Percentiles rank a stretch among this genome's conserved stretches.
Evolutionary conservation across 208 protist genomes (phyloP).

Genomic region (Acanthamoeba sp.): DNA sequence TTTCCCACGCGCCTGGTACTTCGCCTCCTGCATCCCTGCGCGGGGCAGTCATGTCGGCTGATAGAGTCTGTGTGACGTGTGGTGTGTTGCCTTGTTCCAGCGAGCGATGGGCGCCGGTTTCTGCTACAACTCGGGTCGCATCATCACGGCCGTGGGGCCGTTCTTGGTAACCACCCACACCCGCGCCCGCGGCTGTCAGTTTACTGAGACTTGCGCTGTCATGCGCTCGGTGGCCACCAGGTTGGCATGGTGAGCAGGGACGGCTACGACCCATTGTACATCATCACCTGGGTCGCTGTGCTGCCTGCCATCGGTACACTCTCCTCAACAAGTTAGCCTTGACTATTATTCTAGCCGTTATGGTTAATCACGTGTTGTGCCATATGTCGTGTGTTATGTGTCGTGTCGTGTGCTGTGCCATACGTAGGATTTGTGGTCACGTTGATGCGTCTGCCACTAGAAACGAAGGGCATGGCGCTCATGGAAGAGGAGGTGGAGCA

Average conservation of each 20-base stretch:
- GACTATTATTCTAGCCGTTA: too few relatives aligned
- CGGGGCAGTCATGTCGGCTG: too few relatives aligned
- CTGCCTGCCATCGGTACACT: conserved; percentile 17
- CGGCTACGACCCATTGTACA: conserved; percentile 68
- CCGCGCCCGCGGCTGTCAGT: background rate
- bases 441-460: background rate
- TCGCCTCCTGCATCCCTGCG: background rate
- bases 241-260: background rate
- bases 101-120: conserved; percentile 38
- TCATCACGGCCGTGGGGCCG: conserved; percentile 46
- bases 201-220: too few relatives aligned
- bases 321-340: background rate
- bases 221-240: background rate
- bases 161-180: conserved; percentile 51
- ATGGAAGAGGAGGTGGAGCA: conserved; percentile 8
- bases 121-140: conserved; percentile 65
- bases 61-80: too few relatives aligned
- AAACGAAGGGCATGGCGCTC: conserved; percentile 22
- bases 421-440: background rate
- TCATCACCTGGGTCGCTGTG: conserved; percentile 57
- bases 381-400: background rate
- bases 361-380: too few relatives aligned
- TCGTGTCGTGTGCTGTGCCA: background rate
- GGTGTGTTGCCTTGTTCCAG: too few relatives aligned
- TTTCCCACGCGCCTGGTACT: conserved; percentile 46